These are phyloP conservation scores for Chalaropsis thielavioides DNA, from an alignment of 2,329 filamentous ascomycete genomes.

Conservation along the genomic window DNA sequence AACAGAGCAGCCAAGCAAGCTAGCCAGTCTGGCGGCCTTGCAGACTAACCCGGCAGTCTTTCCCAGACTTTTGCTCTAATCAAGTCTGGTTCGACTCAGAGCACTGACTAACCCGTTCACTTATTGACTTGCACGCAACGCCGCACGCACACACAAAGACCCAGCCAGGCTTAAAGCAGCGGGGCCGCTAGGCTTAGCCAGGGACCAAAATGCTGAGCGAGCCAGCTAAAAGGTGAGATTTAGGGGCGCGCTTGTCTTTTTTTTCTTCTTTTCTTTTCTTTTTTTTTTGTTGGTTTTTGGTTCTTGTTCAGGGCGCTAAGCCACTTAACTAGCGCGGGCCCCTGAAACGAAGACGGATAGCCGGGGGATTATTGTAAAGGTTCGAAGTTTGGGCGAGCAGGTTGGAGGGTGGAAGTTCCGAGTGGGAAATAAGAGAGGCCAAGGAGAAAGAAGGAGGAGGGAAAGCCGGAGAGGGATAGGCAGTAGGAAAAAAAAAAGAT, in stretches of 20 bases:
- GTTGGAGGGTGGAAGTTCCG: neutral
- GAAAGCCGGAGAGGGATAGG: neutral
- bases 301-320: neutral
- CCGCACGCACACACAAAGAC: no score
- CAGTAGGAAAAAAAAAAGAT: neutral
- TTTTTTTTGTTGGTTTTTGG: neutral
- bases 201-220: neutral
- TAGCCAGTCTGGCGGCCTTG: no score
- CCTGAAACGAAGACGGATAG: neutral
- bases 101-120: no score
- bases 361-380: neutral
- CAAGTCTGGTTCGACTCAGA: no score
- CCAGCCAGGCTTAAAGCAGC: neutral
- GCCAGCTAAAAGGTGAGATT: neutral
- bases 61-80: no score
- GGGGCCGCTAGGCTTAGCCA: neutral
- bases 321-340: conserved; percentile 1
- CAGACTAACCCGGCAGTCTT: no score
- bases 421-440: neutral
- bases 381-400: neutral
- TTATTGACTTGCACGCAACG: no score
- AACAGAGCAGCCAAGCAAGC: no score
- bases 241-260: neutral
- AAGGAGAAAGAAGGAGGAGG: neutral
- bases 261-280: neutral